phyloP scores from a whole-genome alignment of 2,329 filamentous ascomycete species.

The Microcyclospora tardicrescens region DNA sequence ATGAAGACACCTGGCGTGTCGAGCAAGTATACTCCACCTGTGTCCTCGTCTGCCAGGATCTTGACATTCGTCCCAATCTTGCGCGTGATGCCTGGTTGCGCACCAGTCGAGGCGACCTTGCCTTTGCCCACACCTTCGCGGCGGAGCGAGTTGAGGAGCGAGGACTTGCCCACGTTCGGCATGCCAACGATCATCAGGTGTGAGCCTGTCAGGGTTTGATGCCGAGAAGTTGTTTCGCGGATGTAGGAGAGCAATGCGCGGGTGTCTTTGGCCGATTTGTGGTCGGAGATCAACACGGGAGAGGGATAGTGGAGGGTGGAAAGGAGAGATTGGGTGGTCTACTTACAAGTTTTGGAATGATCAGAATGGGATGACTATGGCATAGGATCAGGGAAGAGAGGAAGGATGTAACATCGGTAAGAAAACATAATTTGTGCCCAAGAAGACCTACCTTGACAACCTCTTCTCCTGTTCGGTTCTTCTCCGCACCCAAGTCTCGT shows the following conservation, averaged over 20 bases:
- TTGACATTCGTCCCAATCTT: conserved; percentile 70
- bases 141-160: conserved; percentile 78
- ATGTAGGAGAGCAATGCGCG: conserved; percentile 38
- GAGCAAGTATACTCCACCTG: conserved; percentile 62
- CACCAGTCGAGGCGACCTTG: conserved; percentile 71
- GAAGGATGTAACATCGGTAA: background rate
- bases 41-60: conserved; percentile 48
- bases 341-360: background rate
- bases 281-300: conserved; percentile 40
- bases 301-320: conserved; percentile 41
- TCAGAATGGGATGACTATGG: too few relatives aligned
- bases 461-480: conserved; percentile 12
- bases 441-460: conserved; percentile 15
- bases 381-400: too few relatives aligned
- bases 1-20: conserved; percentile 95
- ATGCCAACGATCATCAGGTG: conserved; percentile 85
- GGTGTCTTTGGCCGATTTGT: conserved; percentile 31
- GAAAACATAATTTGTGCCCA: background rate
- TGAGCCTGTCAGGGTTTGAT: conserved; percentile 61
- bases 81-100: conserved; percentile 78
- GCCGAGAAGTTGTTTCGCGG: conserved; percentile 34
- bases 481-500: conserved; percentile 52
- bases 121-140: conserved; percentile 49
- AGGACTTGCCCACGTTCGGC: conserved; percentile 95
- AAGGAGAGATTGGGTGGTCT: conserved; percentile 34